Evolutionary conservation across 1,284 basidiomycete species (phyloP).

Genomic region (Filobasidium uniguttulatum): DNA sequence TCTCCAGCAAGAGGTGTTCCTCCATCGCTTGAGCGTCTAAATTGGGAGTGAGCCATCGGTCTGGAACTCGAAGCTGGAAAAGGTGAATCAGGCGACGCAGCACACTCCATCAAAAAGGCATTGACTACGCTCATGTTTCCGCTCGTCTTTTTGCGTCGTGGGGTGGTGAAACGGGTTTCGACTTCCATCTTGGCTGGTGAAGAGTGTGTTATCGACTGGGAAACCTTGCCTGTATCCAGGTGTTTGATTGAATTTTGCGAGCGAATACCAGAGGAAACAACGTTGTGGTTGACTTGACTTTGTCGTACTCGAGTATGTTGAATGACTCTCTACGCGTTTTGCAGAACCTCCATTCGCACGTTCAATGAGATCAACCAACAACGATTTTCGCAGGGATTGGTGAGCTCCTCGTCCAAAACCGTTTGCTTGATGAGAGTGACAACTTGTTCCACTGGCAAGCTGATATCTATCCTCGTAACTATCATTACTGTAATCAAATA

Average conservation of each 20-base stretch:
- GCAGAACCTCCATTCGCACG: too few species aligned
- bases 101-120: conserved; percentile 2
- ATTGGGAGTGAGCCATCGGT: conserved; percentile 1
- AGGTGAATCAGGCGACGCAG: not conserved
- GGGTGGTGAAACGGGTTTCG: not conserved
- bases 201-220: not conserved
- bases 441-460: too few species aligned
- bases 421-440: too few species aligned
- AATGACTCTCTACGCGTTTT: conserved; percentile 9
- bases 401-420: too few species aligned
- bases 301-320: conserved; percentile 5
- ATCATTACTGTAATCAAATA: too few species aligned
- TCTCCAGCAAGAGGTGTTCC: not conserved
- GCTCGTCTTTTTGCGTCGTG: not conserved
- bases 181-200: not conserved
- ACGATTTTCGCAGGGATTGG: too few species aligned
- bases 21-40: conserved; percentile 9
- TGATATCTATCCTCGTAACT: too few species aligned
- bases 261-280: not conserved
- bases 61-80: conserved; percentile 1
- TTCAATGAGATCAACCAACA: too few species aligned
- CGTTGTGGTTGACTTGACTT: conserved; percentile 2
- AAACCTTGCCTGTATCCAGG: not conserved
- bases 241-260: conserved; percentile 4
- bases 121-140: conserved; percentile 2